phyloP scores from a whole-genome alignment of 305 asterid species.

The Rubia peregrina region DNA sequence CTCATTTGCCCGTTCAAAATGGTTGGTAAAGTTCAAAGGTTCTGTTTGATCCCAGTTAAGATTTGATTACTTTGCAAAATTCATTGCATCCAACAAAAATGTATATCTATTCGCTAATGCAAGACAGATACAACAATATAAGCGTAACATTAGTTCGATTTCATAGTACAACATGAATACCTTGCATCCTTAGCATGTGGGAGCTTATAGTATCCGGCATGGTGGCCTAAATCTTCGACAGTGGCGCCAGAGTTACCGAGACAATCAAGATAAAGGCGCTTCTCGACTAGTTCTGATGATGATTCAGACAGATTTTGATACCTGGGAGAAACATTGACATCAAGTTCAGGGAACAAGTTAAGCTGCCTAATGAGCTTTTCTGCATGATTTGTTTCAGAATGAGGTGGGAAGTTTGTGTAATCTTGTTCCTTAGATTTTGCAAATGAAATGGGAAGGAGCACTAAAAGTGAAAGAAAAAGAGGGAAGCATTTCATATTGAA shows the following conservation, averaged over 20 bases:
- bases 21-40: too few relatives aligned
- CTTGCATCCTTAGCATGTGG: conserved; percentile 52
- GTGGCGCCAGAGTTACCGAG: conserved; percentile 28
- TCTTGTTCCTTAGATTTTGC: neutral
- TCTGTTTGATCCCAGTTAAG: too few relatives aligned
- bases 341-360: conserved; percentile 34
- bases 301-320: conserved; percentile 2
- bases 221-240: conserved; percentile 48
- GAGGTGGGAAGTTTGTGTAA: conserved; percentile 4
- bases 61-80: too few relatives aligned
- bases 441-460: conserved; percentile 9
- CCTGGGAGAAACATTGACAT: conserved; percentile 13
- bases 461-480: conserved; percentile 12
- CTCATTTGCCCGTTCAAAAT: too few relatives aligned
- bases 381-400: conserved; percentile 23
- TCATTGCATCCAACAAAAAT: too few relatives aligned
- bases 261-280: conserved; percentile 23
- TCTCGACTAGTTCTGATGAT: conserved; percentile 30
- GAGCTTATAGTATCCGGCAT: conserved; percentile 60
- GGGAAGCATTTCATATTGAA: conserved; percentile 1
- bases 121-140: neutral
- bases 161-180: conserved; percentile 15
- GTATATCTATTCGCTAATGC: neutral
- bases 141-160: neutral
- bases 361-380: conserved; percentile 31